phyloP scores from a whole-genome alignment of 2,329 filamentous ascomycete genomes.

The Ascochyta koolunga region DNA sequence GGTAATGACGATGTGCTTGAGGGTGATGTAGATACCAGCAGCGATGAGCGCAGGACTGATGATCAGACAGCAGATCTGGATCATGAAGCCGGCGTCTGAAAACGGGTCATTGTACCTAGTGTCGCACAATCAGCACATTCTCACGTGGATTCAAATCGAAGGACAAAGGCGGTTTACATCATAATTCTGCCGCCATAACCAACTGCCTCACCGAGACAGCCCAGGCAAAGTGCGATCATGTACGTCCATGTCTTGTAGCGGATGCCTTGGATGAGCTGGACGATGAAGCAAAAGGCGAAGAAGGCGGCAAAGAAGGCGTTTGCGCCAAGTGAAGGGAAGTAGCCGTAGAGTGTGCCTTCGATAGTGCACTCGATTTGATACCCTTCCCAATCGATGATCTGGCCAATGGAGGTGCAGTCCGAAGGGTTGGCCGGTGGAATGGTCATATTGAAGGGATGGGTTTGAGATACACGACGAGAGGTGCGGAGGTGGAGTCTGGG shows the following conservation, averaged over 20 bases:
- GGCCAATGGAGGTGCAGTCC: slow-evolving; percentile 24
- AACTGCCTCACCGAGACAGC: slow-evolving; percentile 58
- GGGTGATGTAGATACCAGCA: slow-evolving; percentile 62
- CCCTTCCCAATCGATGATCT: slow-evolving; percentile 6
- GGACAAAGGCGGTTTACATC: slow-evolving; percentile 45
- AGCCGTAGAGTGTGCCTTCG: slow-evolving; percentile 58
- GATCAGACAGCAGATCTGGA: slow-evolving; percentile 63
- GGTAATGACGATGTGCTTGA: slow-evolving; percentile 63
- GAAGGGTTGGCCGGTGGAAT: slow-evolving; percentile 27
- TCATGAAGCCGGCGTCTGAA: slow-evolving; percentile 53
- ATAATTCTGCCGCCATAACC: slow-evolving; percentile 64
- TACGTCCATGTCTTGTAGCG: slow-evolving; percentile 63
- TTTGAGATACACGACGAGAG: too few relatives aligned
- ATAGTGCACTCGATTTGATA: slow-evolving; percentile 48
- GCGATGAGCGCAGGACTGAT: slow-evolving; percentile 63
- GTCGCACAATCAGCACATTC: slow-evolving; percentile 3
- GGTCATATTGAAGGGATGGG: slow-evolving; percentile 20
- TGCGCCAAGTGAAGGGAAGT: slow-evolving; percentile 58
- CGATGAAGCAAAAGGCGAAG: slow-evolving; percentile 56
- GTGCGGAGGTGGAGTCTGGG: too few relatives aligned
- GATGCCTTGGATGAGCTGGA: slow-evolving; percentile 58
- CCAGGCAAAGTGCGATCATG: slow-evolving; percentile 56
- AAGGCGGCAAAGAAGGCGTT: slow-evolving; percentile 61
- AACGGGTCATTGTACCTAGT: slow-evolving; percentile 55
- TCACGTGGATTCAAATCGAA: neutral